These are phyloP conservation scores for Ulvella scutata DNA, from an alignment of 139 green algal genomes.

Conservation along the genomic window DNA sequence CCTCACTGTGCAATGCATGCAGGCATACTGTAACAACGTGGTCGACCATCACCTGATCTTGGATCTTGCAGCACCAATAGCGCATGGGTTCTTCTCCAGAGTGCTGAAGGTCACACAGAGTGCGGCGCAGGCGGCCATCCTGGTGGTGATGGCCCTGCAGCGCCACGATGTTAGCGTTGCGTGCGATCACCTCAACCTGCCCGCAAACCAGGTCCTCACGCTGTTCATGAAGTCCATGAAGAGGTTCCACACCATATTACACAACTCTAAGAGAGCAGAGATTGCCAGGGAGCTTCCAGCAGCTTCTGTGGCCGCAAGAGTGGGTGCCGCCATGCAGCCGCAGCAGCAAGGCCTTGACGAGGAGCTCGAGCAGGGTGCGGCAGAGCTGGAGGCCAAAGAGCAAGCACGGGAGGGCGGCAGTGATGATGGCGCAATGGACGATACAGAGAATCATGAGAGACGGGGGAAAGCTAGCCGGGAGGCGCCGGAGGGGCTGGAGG, in stretches of 20 bases:
- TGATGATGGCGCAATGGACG: background rate
- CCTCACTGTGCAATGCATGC: too few species aligned
- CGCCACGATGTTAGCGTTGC: conserved; percentile 34
- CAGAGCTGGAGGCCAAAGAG: conserved; percentile 13
- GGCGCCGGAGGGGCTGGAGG: conserved; percentile 29
- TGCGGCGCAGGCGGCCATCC: conserved; percentile 51
- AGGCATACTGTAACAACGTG: conserved; percentile 85
- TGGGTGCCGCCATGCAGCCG: conserved; percentile 26
- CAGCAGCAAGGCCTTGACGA: conserved; percentile 37
- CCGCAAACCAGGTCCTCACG: conserved; percentile 63
- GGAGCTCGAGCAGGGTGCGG: conserved; percentile 68
- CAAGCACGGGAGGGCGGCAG: background rate
- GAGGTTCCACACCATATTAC: background rate
- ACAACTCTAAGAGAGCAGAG: background rate
- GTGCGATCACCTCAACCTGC: conserved; percentile 53
- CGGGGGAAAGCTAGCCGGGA: conserved; percentile 12
- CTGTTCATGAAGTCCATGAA: conserved; percentile 81
- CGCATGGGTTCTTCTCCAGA: conserved; percentile 60
- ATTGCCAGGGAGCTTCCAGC: conserved; percentile 7
- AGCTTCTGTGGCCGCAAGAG: conserved; percentile 66
- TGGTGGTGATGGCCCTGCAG: conserved; percentile 63
- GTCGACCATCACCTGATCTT: conserved; percentile 91
- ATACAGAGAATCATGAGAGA: background rate
- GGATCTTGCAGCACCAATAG: conserved; percentile 67
- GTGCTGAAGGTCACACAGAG: conserved; percentile 55